Percentiles rank a stretch among this genome's conserved stretches.
These are phyloP conservation scores for Rubroboletus satanas DNA, from an alignment of 768 basidiomycete genomes.

Conservation along the genomic window DNA sequence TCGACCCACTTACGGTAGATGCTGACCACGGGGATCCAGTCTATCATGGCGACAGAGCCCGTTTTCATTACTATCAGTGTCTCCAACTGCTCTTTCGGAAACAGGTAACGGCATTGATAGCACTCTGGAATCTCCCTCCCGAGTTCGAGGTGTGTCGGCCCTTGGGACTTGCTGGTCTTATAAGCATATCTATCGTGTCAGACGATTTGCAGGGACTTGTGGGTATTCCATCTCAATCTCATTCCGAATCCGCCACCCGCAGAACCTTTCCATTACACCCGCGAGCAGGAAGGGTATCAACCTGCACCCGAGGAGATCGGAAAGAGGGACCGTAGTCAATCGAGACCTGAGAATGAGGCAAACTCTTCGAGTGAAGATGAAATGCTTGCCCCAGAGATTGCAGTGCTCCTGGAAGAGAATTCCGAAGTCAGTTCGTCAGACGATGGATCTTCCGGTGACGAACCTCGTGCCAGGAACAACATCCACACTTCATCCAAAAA, in stretches of 20 bases:
- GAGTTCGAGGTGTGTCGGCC: conserved; percentile 67
- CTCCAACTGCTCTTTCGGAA: conserved; percentile 77
- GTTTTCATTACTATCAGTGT: conserved; percentile 80
- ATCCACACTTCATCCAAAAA: conserved; percentile 6
- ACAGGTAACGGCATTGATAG: conserved; percentile 60
- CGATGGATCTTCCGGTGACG: conserved; percentile 21
- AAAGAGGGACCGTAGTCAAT: conserved; percentile 1
- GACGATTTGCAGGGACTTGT: conserved; percentile 76
- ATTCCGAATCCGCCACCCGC: conserved; percentile 56
- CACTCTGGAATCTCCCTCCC: conserved; percentile 66
- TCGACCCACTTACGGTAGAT: background rate
- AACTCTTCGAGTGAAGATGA: conserved; percentile 22
- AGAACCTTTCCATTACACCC: conserved; percentile 53
- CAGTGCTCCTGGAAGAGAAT: conserved; percentile 37
- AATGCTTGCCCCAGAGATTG: conserved; percentile 34
- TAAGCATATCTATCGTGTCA: conserved; percentile 28
- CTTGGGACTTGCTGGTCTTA: background rate
- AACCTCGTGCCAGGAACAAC: conserved; percentile 5
- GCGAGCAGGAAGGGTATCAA: conserved; percentile 32
- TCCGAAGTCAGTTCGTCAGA: conserved; percentile 35
- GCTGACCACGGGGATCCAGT: conserved; percentile 43
- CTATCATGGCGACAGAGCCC: conserved; percentile 76
- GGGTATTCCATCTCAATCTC: conserved; percentile 68
- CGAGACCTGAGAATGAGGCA: conserved; percentile 18
- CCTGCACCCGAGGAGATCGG: conserved; percentile 3